Evolutionary conservation across 257 asterid species (phyloP).

Genomic region (Lithospermum erythrorhizon): DNA sequence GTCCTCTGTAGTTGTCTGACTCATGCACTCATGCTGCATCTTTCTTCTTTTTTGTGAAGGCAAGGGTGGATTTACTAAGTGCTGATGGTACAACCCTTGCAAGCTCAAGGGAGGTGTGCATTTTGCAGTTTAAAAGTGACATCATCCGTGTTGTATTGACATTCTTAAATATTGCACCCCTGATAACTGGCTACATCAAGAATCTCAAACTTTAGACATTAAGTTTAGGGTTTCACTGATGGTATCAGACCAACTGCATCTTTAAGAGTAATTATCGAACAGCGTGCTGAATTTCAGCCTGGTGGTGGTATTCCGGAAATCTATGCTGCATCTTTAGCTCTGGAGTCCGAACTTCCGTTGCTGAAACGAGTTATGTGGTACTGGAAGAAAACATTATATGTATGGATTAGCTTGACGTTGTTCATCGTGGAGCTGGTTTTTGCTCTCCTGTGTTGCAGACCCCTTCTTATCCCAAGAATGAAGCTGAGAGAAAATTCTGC

Average conservation of each 20-base stretch:
- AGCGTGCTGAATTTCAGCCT: slow-evolving; percentile 55
- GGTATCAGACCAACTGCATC: slow-evolving; percentile 56
- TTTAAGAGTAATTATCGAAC: slow-evolving; percentile 60
- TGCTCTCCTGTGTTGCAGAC: slow-evolving; percentile 64
- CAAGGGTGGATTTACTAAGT: slow-evolving; percentile 61
- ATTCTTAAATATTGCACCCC: slow-evolving; percentile 54
- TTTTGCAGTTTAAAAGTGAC: slow-evolving; percentile 60
- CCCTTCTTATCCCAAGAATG: slow-evolving; percentile 54
- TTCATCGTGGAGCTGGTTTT: slow-evolving; percentile 46
- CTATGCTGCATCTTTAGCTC: slow-evolving; percentile 43
- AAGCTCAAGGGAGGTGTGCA: slow-evolving; percentile 56
- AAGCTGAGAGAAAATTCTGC: slow-evolving; percentile 25
- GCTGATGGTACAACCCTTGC: slow-evolving; percentile 45
- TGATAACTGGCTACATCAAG: slow-evolving; percentile 66
- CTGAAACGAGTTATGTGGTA: slow-evolving; percentile 49
- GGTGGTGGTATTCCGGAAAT: slow-evolving; percentile 83
- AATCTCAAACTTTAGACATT: slow-evolving; percentile 56
- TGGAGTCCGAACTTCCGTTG: slow-evolving; percentile 71
- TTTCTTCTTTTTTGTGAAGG: slow-evolving; percentile 25
- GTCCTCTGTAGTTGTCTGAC: neutral
- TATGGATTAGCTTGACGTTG: slow-evolving; percentile 70
- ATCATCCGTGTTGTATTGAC: slow-evolving; percentile 61
- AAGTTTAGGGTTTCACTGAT: slow-evolving; percentile 44
- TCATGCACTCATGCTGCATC: neutral
- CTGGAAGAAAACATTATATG: slow-evolving; percentile 70